These are phyloP conservation scores for Thermothielavioides terrestris DNA, from an alignment of 495 filamentous ascomycete genomes.

Conservation along the genomic window DNA sequence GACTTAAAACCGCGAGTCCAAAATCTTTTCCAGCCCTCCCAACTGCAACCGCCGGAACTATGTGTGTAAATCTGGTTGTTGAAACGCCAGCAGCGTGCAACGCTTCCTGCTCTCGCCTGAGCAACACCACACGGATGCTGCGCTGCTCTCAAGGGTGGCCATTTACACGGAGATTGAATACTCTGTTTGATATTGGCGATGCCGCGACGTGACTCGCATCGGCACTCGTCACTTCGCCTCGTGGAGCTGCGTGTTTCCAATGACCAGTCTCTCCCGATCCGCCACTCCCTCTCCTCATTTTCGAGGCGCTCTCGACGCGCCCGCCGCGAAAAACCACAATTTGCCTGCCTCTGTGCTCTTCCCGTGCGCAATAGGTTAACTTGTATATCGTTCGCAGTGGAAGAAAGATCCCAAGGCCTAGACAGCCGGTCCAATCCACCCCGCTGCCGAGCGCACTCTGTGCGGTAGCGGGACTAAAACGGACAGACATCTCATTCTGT, in stretches of 20 bases:
- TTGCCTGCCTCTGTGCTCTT: slow-evolving; percentile 47
- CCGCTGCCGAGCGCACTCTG: slow-evolving; percentile 39
- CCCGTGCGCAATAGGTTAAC: slow-evolving; percentile 46
- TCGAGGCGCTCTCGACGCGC: neutral
- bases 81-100: neutral
- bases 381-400: slow-evolving; percentile 51
- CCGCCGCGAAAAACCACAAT: slow-evolving; percentile 43
- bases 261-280: too few relatives aligned
- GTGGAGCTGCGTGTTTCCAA: too few relatives aligned
- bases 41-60: neutral
- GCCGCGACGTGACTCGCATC: too few relatives aligned
- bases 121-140: neutral
- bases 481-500: slow-evolving; percentile 40
- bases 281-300: too few relatives aligned
- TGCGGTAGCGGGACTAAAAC: slow-evolving; percentile 52
- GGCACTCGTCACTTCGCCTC: too few relatives aligned
- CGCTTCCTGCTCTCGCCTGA: slow-evolving; percentile 4
- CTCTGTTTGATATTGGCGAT: too few relatives aligned
- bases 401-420: slow-evolving; percentile 49
- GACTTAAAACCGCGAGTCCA: neutral
- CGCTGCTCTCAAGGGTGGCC: neutral
- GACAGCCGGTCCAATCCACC: slow-evolving; percentile 57
- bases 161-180: neutral
- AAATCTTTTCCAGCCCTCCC: neutral
- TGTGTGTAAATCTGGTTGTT: too few relatives aligned